Conservation (phyloP, 2,329 filamentous ascomycete species). For the Metarhizium guizhouense region DNA sequence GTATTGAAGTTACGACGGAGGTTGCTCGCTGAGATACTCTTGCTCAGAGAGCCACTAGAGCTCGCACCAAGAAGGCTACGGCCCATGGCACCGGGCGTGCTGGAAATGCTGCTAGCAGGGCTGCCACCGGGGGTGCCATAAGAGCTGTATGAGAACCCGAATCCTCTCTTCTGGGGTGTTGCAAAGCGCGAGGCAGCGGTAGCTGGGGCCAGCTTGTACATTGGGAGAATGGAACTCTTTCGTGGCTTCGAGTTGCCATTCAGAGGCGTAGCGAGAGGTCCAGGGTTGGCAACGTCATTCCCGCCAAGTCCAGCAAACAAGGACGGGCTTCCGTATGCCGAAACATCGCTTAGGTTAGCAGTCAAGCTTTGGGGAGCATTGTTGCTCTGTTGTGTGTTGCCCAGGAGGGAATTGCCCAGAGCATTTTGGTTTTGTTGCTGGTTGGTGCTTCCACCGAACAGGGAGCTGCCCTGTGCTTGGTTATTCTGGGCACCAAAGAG, state of each 20-base stretch:
- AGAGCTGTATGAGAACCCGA: conserved; percentile 87
- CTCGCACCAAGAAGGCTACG: conserved; percentile 59
- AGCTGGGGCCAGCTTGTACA: conserved; percentile 78
- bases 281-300: conserved; percentile 61
- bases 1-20: conserved; percentile 72
- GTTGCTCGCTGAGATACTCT: conserved; percentile 83
- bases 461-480: conserved; percentile 31
- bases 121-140: conserved; percentile 74
- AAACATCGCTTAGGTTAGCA: conserved; percentile 72
- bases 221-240: conserved; percentile 70
- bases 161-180: conserved; percentile 79
- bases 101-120: conserved; percentile 52
- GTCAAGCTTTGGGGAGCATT: conserved; percentile 58
- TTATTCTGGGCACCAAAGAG: conserved; percentile 45
- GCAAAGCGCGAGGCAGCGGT: conserved; percentile 64
- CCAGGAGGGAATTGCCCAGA: conserved; percentile 49
- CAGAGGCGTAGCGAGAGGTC: conserved; percentile 85
- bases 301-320: conserved; percentile 68
- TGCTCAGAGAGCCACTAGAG: conserved; percentile 63
- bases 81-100: conserved; percentile 58
- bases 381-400: conserved; percentile 38
- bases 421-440: conserved; percentile 40
- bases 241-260: conserved; percentile 66
- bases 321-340: conserved; percentile 81
- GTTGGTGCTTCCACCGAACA: conserved; percentile 38